Base-by-base conservation (phyloP, 116 monocot species). In the Papilionanthe hybrid region DNA sequence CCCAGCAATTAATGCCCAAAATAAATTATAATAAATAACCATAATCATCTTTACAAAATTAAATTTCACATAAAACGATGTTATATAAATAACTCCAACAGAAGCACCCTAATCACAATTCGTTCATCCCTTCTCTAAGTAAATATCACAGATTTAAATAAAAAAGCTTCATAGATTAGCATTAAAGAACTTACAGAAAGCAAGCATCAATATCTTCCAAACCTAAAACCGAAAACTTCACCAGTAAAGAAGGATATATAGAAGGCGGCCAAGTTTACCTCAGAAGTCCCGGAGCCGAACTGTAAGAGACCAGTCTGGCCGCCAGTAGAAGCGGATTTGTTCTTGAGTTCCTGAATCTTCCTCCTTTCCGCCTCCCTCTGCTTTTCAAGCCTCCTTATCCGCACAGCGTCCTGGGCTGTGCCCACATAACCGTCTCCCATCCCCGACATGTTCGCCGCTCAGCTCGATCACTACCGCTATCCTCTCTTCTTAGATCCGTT, bases 361-460 rank as follows among this genome's bases (percentile, higher is more conserved):
- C 90, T 84, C 45, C 93, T 78, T 87, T 99, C 99, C 58, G 88
- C 93, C 84, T 99, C 93, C 72, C 99, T 75, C 95, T 99, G 99
- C 87, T 99, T 99, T 90, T 99, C 95, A 74, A 99, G 83, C 77
- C 99, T 81, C 89, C 99, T 81, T 77, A 94, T 99, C 86, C 94
- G 85, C 79, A 93, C 93, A 58, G 95, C 93, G 66, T 99, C 99
- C 82, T 95, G 99, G 72, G 99, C 89, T 32, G 94, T 99, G 12
- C 95, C 99, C 69, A 99, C 99, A 72, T 99, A 99, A 9, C 99
- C 99, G 79, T 95, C 99, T 18, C 95, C 99, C 89, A 99, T 94
- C 5, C 99, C 99, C 79, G 99, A 81, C 98, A 99, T 99, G 80
- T 58, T 77, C 37, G 47, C 75, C 10, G 25, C 49, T 50, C 53